Conservation (phyloP, 2,329 filamentous ascomycete species). For the Colletotrichum euphorbiae region DNA sequence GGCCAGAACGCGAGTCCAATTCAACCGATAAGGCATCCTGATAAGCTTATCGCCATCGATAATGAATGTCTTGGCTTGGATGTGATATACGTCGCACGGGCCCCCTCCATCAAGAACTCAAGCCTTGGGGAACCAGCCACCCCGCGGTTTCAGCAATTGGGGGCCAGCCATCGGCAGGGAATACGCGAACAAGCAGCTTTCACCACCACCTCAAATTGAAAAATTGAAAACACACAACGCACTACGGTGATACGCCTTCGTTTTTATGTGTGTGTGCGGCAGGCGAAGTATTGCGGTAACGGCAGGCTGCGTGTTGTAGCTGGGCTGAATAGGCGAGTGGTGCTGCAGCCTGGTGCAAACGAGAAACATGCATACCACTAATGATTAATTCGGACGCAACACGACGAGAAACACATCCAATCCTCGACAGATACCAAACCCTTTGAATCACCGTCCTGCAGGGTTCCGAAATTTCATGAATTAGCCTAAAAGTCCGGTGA, state of each 20-base stretch:
- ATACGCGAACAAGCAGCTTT: neutral
- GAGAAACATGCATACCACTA: constrained; percentile 21
- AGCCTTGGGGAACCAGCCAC: constrained; percentile 7
- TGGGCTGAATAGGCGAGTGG: neutral
- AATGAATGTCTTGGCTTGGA: constrained; percentile 25
- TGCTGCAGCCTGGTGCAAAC: neutral
- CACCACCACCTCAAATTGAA: neutral
- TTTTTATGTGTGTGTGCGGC: neutral
- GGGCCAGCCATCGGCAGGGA: constrained; percentile 11
- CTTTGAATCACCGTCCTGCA: neutral
- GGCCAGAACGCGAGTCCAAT: neutral
- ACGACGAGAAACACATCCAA: constrained; percentile 23
- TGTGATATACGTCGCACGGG: constrained; percentile 16
- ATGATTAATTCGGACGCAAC: neutral
- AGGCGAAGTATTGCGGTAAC: no score
- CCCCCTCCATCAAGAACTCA: neutral
- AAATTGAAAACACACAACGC: neutral
- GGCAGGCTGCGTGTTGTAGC: neutral
- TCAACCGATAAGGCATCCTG: constrained; percentile 26
- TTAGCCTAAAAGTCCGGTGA: no score
- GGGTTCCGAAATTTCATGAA: no score
- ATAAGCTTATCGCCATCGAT: constrained; percentile 32
- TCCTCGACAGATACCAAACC: constrained; percentile 1
- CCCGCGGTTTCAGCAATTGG: constrained; percentile 18
- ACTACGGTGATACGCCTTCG: no score